A percentile compares a stretch with the other conserved stretches of the same genome.
These are phyloP conservation scores for Gracilaria domingensis DNA, from an alignment of 23 red algal genomes.

Conservation along the genomic window DNA sequence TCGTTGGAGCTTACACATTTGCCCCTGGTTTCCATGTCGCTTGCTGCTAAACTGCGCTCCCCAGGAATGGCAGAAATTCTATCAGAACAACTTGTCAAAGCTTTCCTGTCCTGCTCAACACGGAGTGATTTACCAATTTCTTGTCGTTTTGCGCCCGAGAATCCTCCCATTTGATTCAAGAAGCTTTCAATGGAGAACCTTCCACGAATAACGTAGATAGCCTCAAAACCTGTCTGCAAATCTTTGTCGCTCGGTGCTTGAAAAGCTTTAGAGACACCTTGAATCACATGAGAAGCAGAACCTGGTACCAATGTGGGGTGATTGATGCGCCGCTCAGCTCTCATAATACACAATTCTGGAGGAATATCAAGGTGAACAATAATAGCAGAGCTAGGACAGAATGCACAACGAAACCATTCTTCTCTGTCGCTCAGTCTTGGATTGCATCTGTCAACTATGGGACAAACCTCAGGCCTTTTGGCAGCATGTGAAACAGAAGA, in stretches of 20 bases:
- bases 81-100: too few relatives aligned
- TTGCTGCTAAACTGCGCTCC: too few relatives aligned
- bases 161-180: neutral
- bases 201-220: constrained; percentile 6
- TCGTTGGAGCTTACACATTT: too few relatives aligned
- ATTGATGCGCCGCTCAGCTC: neutral
- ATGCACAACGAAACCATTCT: neutral
- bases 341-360: neutral
- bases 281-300: neutral
- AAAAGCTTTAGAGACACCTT: neutral
- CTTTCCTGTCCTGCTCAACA: neutral
- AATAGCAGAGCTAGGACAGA: neutral
- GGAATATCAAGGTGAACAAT: neutral
- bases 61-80: too few relatives aligned
- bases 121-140: neutral
- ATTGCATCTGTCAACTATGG: constrained; percentile 20
- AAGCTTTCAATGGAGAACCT: neutral
- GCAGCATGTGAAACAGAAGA: neutral
- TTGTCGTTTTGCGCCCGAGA: neutral
- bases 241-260: neutral
- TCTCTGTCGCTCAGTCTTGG: neutral
- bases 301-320: constrained; percentile 19
- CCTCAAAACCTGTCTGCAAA: neutral
- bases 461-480: neutral
- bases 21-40: too few relatives aligned